Evolutionary conservation across 1,284 basidiomycete genomes (phyloP), one percentile per base, ranked within the genome.

Genomic region (Apiotrichum akiyoshidainum): DNA sequence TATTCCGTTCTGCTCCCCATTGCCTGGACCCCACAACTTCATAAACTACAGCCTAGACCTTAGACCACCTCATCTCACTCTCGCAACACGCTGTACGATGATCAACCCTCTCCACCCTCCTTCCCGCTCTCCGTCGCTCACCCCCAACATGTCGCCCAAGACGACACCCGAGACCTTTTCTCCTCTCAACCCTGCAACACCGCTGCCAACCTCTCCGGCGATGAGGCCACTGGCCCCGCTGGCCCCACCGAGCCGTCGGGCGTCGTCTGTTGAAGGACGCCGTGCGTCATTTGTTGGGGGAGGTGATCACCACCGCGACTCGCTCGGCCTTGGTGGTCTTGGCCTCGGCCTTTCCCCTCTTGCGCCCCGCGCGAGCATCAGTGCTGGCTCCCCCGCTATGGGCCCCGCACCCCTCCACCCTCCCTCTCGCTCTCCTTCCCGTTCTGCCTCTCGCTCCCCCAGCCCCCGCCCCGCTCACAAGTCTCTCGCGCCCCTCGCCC

Each of bases 31-130:
- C 26, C 26, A 31, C 26, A 3, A 31, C 26, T 31, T 31, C 3
- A 31, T 31, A 31, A 31, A 31, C 26, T 31, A 31, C 4, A 31
- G 7, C 7, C 26, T 31, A 31, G 26, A 31, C 26, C 3, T 31
- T 7, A 31, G 4, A 3, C 26, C 26, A 31, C 3, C 26, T 31
- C 26, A 4, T 31, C 26, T 31, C 40, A n/a, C 40, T 16, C 40
- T 16, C 40, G 10, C 40, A 9, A 17, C 16, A 5, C 14, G 9
- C 11, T 9, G 10, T 3, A 26, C 33, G 14, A 48, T 34, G 26
- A n/a, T 46, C 12, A 35, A 35, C 46, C 46, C 46, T 5, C 46
- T 48, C 34, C 46, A 48, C 33, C 46, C 45, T 6, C 45, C 46
- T 31, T 7, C 3, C 33, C 46, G 46, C 46, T 48, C 46, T n/a